A percentile compares a stretch with the other conserved stretches of the same genome.
Conservation (phyloP, 2,329 filamentous ascomycete genomes). For the Epichloe uncinata region DNA sequence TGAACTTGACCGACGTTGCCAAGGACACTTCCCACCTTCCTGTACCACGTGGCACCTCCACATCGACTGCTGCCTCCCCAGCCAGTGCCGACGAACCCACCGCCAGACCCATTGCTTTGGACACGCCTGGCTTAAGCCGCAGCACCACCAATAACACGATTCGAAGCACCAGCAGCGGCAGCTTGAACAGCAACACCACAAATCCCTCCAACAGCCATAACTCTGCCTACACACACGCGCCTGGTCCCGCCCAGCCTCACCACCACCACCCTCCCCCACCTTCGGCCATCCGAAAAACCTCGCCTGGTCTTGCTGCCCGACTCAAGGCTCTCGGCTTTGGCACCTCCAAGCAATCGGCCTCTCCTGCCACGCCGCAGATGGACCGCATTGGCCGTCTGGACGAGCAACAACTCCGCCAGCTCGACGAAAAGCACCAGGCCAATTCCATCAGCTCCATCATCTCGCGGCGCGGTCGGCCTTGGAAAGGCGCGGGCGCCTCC, state of each 20-base stretch:
- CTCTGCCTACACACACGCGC: slow-evolving; percentile 14
- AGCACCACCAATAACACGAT: slow-evolving; percentile 3
- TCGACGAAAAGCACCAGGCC: slow-evolving; percentile 50
- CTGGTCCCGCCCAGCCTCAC: slow-evolving; percentile 5
- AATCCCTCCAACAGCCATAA: slow-evolving; percentile 3
- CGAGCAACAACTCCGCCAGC: slow-evolving; percentile 54
- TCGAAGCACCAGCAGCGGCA: slow-evolving; percentile 4
- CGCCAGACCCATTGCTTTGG: not conserved
- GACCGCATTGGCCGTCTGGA: slow-evolving; percentile 53
- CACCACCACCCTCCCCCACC: slow-evolving; percentile 15
- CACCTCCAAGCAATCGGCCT: slow-evolving; percentile 23
- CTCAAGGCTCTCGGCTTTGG: slow-evolving; percentile 53
- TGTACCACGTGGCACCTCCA: slow-evolving; percentile 16
- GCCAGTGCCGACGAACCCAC: slow-evolving; percentile 2
- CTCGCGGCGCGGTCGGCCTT: slow-evolving; percentile 55
- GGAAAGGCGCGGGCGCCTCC: slow-evolving; percentile 48
- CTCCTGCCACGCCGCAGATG: slow-evolving; percentile 14
- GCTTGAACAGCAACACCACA: not conserved
- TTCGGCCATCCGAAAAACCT: slow-evolving; percentile 39
- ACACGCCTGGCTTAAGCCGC: slow-evolving; percentile 6
- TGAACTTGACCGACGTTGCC: slow-evolving; percentile 18
- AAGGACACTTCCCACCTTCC: slow-evolving; percentile 14
- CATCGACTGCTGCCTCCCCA: slow-evolving; percentile 9
- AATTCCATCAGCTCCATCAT: slow-evolving; percentile 36
- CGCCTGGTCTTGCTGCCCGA: slow-evolving; percentile 50